These are phyloP conservation scores for Phylloboletellus chloephorus DNA, from an alignment of 1,284 basidiomycete species.

Conservation along the genomic window DNA sequence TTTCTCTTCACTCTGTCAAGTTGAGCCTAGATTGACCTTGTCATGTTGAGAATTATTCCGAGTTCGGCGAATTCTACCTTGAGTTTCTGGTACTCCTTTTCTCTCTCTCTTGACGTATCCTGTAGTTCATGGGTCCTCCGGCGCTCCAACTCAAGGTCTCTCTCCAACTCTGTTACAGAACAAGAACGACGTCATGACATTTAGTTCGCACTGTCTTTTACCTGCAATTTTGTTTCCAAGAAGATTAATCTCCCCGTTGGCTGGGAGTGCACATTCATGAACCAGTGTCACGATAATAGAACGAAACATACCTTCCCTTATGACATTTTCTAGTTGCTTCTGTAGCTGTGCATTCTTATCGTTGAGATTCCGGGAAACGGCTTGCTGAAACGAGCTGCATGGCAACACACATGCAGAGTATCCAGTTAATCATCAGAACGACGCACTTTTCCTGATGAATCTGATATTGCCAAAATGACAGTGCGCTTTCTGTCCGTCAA, in stretches of 20 bases:
- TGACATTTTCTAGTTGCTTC: conserved; percentile 74
- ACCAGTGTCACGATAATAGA: background rate
- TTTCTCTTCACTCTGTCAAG: conserved; percentile 80
- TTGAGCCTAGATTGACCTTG: conserved; percentile 43
- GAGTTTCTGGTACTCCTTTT: conserved; percentile 82
- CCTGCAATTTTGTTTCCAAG: conserved; percentile 62
- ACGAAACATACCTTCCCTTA: conserved; percentile 59
- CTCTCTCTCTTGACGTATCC: conserved; percentile 66
- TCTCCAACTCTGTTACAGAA: conserved; percentile 54
- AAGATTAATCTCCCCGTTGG: conserved; percentile 71
- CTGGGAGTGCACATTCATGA: conserved; percentile 34
- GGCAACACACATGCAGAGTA: conserved; percentile 6
- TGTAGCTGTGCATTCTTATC: conserved; percentile 76
- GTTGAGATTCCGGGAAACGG: conserved; percentile 69
- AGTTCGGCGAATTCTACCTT: conserved; percentile 44
- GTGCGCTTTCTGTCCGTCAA: conserved; percentile 45
- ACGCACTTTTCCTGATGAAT: conserved; percentile 74
- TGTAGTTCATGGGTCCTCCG: conserved; percentile 67
- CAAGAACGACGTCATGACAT: conserved; percentile 3
- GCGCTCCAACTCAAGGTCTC: conserved; percentile 73
- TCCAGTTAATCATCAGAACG: background rate
- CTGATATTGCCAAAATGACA: conserved; percentile 87
- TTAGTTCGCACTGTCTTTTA: conserved; percentile 23
- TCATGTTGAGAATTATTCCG: conserved; percentile 45
- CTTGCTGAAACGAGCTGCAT: conserved; percentile 71